Base-by-base conservation (phyloP, 495 filamentous ascomycete species). In the Xylaria acuta region DNA sequence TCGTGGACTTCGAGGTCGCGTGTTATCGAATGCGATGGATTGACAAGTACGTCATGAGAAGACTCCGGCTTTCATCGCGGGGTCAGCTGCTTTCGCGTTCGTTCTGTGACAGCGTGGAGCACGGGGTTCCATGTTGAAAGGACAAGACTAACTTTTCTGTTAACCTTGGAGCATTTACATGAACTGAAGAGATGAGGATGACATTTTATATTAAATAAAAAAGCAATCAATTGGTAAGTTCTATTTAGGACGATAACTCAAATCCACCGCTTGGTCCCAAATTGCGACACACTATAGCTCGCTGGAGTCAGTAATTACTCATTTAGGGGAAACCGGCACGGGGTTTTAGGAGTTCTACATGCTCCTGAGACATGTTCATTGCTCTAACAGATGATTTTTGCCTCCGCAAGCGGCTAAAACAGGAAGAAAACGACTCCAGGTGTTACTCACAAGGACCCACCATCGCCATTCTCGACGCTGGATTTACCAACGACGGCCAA, bases 221-320 rank as follows among this genome's bases (percentile, higher is more conserved):
- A 20, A 47, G 5, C 18, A 47, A 47, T 54, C 51, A 54, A 27
- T 4, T 27, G 3, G 4, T 51, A 51, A 6, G 11, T 32, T 30
- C 14, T 32, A 56, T 56, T 4, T 30, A 32, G 0, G 25, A 32
- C 27, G 27, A 32, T 2, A 16, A 16, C 27, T 56, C 27, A 70
- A 38, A 70, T 5, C 67, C 87, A 89, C 70, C 83, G 80, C 77
- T 87, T 86, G 69, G 82, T 88, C 7, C 88, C 88, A 67, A 78
- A 73, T 38, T 90, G 88, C 7, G 87, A 89, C 0, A 90, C 40
- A 74, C 51, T 54, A 30, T 54, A 51, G 47, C n/a, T 51, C 45
- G 7, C 18, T 11, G 51, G 0, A 27, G 51, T 54, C 12, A 54
- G 51, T 54, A 27, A 4, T 27, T 54, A 27, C 12, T 30, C 51